Evolutionary conservation across 2,329 filamentous ascomycete genomes (phyloP), one percentile per base, ranked within the genome.

Genomic region (Torrubiellomyces zombiae): DNA sequence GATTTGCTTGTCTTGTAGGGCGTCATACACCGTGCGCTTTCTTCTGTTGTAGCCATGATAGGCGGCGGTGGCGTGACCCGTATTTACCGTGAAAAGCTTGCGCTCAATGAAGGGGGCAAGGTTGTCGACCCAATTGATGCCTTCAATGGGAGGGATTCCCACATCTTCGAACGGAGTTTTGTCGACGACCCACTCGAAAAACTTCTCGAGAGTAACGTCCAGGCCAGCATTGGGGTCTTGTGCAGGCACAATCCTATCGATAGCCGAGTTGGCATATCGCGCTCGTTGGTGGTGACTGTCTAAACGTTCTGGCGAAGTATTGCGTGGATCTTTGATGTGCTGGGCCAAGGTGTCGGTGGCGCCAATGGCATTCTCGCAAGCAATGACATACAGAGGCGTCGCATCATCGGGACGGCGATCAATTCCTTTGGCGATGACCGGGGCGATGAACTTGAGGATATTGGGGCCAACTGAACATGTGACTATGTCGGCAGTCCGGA

Each of bases 41-140:
- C 79, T 74, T 37, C 74, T 68, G 57, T 83, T 67, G 66, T 92
- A 79, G 28, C 85, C 86, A 53, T 89, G 85, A 67, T 95, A 95
- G 31, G 89, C 86, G 12, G 85, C 85, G 6, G 86, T 92, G 31
- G 89, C 89, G 50, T 98, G 89, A 28, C 83, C 79, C 13, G 89
- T 98, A 69, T 98, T 98, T 67, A 98, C 86, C 13, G 89, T 98
- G 66, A 85, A 98, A 36, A 98, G 75, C 69, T 98, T 98, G 54
- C 89, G 85, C 72, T 98, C 89, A 44, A 98, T 95, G 60, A 86
- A 98, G 29, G 89, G 89, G 47, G 75, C 67, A 16, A 98, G 71
- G 56, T 95, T 67, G 36, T 82, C 73, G 31, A 95, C 89, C 72
- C 81, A 94, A 58, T 92, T 79, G 48, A 95, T 75, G 31, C 85